Evolutionary conservation across 73 alveolate species (phyloP), one percentile per base, ranked within the genome.

Genomic region (Paramecium sexaurelia): DNA sequence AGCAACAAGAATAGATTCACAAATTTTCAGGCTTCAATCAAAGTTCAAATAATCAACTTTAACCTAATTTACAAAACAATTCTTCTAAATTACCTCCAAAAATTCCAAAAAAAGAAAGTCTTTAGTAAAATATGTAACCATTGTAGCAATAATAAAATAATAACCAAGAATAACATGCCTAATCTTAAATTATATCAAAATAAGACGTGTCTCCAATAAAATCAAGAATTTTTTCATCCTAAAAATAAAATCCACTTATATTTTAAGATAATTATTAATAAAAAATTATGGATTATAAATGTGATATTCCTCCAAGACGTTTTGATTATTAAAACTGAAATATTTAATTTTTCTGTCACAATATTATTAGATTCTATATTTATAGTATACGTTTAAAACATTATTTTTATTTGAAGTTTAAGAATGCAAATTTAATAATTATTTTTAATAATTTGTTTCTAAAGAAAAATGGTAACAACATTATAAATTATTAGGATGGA

Each of bases 251-350:
- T 29, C 83, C 33, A 13, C 19, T 56, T 4, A 61, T 22, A 26
- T 61, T 26, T 29, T 11, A 61, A 51, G 67, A 51, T 17, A 51
- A n/a, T 51, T 51, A 17, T 22, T 19, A 61, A 61, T 61, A 61
- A 61, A 61, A 61, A 61, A 61, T 61, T 0, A 61, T 61, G 83
- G 83, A 61, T 22, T 24, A 61, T 61, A 61, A 61, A 61, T 61
- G 26, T 8, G 47, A 61, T 10, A 61, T 24, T 6, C 83, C 45
- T 11, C 1, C 33, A 0, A 61, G 83, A 61, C 26, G 26, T 26
- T 61, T 29, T 61, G 83, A 61, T 26, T 61, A 61, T 61, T 61
- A 61, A 61, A 61, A 61, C 43, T 61, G 83, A 61, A n/a, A n/a
- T 51, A 51, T n/a, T 51, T 17, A 17, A 51, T 51, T 51, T 45